phyloP scores from a whole-genome alignment of 805 yeast species.

The Candida xiaguanensis region DNA sequence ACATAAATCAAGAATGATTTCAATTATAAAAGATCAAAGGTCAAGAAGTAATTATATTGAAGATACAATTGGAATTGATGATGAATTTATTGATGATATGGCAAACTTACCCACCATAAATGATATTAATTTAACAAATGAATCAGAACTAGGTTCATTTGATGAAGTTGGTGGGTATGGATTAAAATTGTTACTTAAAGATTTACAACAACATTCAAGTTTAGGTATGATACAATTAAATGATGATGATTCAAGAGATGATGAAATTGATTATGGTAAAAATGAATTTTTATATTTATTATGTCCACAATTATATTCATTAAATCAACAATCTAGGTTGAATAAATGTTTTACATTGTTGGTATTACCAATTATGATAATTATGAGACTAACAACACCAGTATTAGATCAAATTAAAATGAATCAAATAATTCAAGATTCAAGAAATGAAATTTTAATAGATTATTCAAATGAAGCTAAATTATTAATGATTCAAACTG shows the following conservation, averaged over 20 bases:
- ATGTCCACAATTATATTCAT: slow-evolving; percentile 15
- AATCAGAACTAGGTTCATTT: slow-evolving; percentile 1
- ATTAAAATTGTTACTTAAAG: slow-evolving; percentile 27
- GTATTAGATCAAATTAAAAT: slow-evolving; percentile 23
- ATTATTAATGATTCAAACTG: slow-evolving; percentile 25
- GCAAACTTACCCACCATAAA: slow-evolving; percentile 26
- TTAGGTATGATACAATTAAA: slow-evolving; percentile 10
- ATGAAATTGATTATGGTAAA: neutral
- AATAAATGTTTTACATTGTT: slow-evolving; percentile 14
- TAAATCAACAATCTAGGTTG: slow-evolving; percentile 8
- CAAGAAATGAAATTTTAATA: neutral
- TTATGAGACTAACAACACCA: slow-evolving; percentile 30
- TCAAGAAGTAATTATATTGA: slow-evolving; percentile 19
- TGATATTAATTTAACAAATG: slow-evolving; percentile 17
- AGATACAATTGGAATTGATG: slow-evolving; percentile 13
- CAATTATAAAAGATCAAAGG: slow-evolving; percentile 17
- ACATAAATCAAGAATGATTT: slow-evolving; percentile 12
- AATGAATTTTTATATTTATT: slow-evolving; percentile 14
- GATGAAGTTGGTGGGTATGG: slow-evolving; percentile 25
- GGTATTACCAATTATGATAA: slow-evolving; percentile 21
- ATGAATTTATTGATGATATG: slow-evolving; percentile 19
- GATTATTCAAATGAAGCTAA: slow-evolving; percentile 17
- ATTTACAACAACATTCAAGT: slow-evolving; percentile 26
- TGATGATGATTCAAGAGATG: slow-evolving; percentile 8
- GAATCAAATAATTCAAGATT: slow-evolving; percentile 6